Conservation (phyloP, 176 grass and related monocot genomes). For the Poa annua region DNA sequence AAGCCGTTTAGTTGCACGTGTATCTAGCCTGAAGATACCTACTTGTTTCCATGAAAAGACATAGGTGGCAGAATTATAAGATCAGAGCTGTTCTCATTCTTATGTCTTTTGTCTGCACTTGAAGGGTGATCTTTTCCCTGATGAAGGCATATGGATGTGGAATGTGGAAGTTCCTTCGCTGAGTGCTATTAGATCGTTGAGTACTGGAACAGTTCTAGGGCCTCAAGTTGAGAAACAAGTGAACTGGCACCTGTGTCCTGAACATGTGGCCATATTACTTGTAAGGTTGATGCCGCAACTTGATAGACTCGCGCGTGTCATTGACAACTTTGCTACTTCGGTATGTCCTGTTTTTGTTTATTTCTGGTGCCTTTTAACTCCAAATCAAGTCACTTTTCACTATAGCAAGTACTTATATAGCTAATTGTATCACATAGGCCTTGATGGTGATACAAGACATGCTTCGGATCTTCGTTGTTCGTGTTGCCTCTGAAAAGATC, state of each 20-base stretch:
- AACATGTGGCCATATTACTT: conserved; percentile 69
- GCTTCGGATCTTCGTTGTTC: conserved; percentile 89
- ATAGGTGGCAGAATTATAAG: conserved; percentile 14
- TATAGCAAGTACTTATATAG: conserved; percentile 37
- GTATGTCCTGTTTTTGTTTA: conserved; percentile 58
- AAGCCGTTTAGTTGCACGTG: conserved; percentile 47
- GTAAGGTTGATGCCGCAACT: conserved; percentile 87
- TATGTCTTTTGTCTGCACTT: conserved; percentile 46
- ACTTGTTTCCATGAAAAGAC: background rate
- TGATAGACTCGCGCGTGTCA: conserved; percentile 73
- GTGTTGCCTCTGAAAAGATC: conserved; percentile 77
- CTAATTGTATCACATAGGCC: conserved; percentile 43
- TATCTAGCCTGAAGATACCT: conserved; percentile 26
- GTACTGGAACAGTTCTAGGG: conserved; percentile 80
- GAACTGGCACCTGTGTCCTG: conserved; percentile 85
- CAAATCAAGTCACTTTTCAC: conserved; percentile 14
- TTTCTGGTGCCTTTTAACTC: conserved; percentile 40
- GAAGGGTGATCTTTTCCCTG: conserved; percentile 93
- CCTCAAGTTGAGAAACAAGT: conserved; percentile 75
- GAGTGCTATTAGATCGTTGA: conserved; percentile 83
- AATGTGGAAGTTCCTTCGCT: conserved; percentile 82
- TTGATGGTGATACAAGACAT: conserved; percentile 96
- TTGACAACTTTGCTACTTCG: conserved; percentile 87
- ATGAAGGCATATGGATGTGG: conserved; percentile 95
- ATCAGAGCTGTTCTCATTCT: conserved; percentile 3